Percentiles rank a stretch among this genome's conserved stretches.
phyloP scores from a whole-genome alignment of 176 grass and related monocot species.

The Zizania latifolia region DNA sequence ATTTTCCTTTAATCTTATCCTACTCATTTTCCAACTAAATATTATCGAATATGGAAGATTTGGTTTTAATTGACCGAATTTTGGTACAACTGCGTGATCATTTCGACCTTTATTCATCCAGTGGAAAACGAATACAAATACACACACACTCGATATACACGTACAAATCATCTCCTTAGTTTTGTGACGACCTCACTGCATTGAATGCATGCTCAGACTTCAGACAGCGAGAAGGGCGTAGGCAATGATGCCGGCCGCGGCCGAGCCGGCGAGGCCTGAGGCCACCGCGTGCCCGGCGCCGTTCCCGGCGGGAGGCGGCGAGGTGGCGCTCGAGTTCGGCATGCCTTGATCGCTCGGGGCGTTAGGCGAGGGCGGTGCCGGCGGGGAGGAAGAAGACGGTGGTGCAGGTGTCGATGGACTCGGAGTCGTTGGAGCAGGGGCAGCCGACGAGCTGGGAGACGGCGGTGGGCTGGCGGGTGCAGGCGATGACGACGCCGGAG shows the following conservation, averaged over 20 bases:
- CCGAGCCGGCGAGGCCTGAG: constrained; percentile 25
- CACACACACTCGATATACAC: too few relatives aligned
- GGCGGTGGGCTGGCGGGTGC: constrained; percentile 16
- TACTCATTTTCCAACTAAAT: too few relatives aligned
- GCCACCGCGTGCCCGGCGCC: constrained; percentile 19
- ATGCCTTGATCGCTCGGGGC: background rate
- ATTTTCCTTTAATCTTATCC: too few relatives aligned
- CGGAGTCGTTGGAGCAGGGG: background rate
- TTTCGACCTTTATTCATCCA: too few relatives aligned
- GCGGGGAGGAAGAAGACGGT: background rate
- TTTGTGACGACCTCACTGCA: too few relatives aligned
- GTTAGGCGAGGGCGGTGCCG: background rate
- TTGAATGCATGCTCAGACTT: too few relatives aligned
- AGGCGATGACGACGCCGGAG: background rate
- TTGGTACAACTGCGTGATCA: too few relatives aligned
- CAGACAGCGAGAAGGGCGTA: constrained; percentile 50
- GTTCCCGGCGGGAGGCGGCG: constrained; percentile 15
- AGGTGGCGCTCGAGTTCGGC: background rate
- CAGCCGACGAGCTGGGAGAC: background rate
- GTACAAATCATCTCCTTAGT: too few relatives aligned
- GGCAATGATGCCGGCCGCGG: constrained; percentile 41
- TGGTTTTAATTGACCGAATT: too few relatives aligned
- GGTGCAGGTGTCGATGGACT: background rate
- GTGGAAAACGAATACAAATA: too few relatives aligned
- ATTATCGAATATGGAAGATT: too few relatives aligned